Conservation (phyloP, 2,329 filamentous ascomycete species). For the Alternaria gansuensis region DNA sequence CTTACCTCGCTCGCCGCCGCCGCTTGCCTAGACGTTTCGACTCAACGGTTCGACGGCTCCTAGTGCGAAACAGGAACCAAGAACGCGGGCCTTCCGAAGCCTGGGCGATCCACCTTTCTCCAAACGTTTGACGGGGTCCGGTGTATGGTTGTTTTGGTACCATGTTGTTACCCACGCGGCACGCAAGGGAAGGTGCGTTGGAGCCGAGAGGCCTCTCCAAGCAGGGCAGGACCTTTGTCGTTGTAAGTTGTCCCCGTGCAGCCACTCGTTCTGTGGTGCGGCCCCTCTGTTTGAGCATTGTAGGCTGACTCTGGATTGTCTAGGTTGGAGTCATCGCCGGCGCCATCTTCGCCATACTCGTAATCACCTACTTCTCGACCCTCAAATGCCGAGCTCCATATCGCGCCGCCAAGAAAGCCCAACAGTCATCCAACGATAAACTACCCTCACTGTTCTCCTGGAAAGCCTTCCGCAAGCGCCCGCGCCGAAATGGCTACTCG, state of each 20-base stretch:
- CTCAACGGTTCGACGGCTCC: slow-evolving; percentile 23
- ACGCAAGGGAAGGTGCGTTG: slow-evolving; percentile 34
- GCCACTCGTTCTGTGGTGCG: not conserved
- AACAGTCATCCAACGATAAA: slow-evolving; percentile 34
- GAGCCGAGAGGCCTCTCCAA: slow-evolving; percentile 34
- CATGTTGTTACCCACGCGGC: slow-evolving; percentile 43
- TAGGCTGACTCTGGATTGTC: slow-evolving; percentile 22
- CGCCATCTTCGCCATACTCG: slow-evolving; percentile 45
- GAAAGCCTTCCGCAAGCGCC: slow-evolving; percentile 39
- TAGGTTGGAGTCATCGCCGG: slow-evolving; percentile 44
- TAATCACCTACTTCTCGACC: slow-evolving; percentile 44
- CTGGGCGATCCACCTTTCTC: slow-evolving; percentile 35
- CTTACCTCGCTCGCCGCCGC: slow-evolving; percentile 11
- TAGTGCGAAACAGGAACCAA: slow-evolving; percentile 32
- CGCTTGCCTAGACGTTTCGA: slow-evolving; percentile 16
- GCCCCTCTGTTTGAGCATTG: not conserved
- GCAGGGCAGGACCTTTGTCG: slow-evolving; percentile 36
- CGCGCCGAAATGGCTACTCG: slow-evolving; percentile 46
- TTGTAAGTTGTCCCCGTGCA: slow-evolving; percentile 36
- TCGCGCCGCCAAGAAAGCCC: slow-evolving; percentile 19
- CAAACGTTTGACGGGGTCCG: slow-evolving; percentile 16
- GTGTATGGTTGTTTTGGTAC: slow-evolving; percentile 16
- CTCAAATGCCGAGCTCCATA: slow-evolving; percentile 34
- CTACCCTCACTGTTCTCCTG: slow-evolving; percentile 47
- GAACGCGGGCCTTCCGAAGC: slow-evolving; percentile 24